Conservation (phyloP, 2,329 filamentous ascomycete species). For the Sclerotinia subarctica region DNA sequence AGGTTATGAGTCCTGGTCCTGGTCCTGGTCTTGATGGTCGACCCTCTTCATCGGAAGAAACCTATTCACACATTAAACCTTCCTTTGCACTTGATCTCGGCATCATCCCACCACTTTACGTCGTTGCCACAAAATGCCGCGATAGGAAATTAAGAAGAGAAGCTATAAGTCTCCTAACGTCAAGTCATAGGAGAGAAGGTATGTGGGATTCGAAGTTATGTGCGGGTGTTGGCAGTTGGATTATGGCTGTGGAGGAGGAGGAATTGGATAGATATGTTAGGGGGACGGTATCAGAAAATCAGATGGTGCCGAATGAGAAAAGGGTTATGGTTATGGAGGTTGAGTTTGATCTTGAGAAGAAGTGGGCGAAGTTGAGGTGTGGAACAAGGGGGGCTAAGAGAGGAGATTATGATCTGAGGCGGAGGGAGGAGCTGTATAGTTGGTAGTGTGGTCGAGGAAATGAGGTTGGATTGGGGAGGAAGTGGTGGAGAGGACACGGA, state of each 20-base stretch:
- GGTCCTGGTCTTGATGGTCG: constrained; percentile 22
- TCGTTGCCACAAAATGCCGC: constrained; percentile 36
- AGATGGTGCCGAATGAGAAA: constrained; percentile 29
- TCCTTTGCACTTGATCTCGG: constrained; percentile 41
- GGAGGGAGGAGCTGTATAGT: constrained; percentile 27
- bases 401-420: constrained; percentile 31
- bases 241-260: constrained; percentile 41
- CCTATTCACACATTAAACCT: constrained; percentile 40
- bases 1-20: neutral
- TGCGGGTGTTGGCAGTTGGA: constrained; percentile 30
- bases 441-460: constrained; percentile 22
- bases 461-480: neutral
- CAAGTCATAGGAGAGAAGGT: constrained; percentile 34
- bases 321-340: constrained; percentile 39
- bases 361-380: constrained; percentile 34
- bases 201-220: constrained; percentile 38
- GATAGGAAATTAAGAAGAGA: constrained; percentile 32
- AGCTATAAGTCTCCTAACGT: constrained; percentile 32
- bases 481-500: neutral
- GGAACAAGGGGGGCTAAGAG: constrained; percentile 34
- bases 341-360: constrained; percentile 35
- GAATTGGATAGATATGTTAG: constrained; percentile 43
- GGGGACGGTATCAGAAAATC: constrained; percentile 53
- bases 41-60: neutral
- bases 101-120: constrained; percentile 36